A percentile compares a stretch with the other conserved stretches of the same genome.
Conservation (phyloP, 1,284 basidiomycete genomes). For the Inonotus obliquus region DNA sequence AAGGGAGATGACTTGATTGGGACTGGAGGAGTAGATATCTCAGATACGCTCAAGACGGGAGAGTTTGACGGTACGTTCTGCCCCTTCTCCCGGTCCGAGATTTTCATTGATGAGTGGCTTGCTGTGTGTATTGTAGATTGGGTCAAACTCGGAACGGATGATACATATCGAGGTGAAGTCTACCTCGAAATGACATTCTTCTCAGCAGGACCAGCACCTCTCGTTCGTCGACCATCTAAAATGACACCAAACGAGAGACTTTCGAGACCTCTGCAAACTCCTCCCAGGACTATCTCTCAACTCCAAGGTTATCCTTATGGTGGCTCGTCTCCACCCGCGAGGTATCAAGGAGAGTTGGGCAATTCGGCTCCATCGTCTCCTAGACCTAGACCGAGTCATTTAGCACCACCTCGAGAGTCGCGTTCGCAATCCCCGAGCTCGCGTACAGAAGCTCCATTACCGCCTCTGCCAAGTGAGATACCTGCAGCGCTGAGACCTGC, state of each 20-base stretch:
- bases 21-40: constrained; percentile 56
- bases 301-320: not conserved
- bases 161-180: constrained; percentile 58
- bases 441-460: constrained; percentile 2
- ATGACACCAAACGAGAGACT: constrained; percentile 41
- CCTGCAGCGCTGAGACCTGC: constrained; percentile 1
- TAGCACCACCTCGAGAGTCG: constrained; percentile 3
- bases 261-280: constrained; percentile 8
- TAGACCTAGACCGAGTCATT: not conserved
- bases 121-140: constrained; percentile 45
- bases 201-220: constrained; percentile 50
- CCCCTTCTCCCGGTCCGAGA: not conserved
- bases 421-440: constrained; percentile 7
- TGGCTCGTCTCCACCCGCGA: not conserved
- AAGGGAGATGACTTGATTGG: constrained; percentile 58
- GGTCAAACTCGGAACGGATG: constrained; percentile 50
- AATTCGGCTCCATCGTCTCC: not conserved
- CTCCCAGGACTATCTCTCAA: constrained; percentile 6
- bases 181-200: constrained; percentile 79
- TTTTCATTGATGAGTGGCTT: not conserved
- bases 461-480: constrained; percentile 7
- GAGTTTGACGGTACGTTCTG: constrained; percentile 67
- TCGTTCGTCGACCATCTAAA: constrained; percentile 42
- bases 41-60: constrained; percentile 60
- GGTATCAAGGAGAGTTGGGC: not conserved